These are phyloP conservation scores for Talaromyces borbonicus DNA, from an alignment of 495 filamentous ascomycete genomes.

Conservation along the genomic window DNA sequence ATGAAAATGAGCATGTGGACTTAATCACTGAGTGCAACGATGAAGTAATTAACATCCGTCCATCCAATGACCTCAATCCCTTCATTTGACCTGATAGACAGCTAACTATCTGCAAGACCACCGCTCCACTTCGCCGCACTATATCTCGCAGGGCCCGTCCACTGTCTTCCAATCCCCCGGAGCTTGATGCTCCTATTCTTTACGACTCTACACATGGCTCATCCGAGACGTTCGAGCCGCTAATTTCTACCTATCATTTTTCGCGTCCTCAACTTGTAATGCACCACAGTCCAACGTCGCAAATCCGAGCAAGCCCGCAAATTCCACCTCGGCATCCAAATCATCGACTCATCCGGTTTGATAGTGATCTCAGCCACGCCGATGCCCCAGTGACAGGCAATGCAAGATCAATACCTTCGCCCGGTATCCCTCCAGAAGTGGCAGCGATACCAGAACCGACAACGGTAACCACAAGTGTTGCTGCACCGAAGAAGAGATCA, in stretches of 20 bases:
- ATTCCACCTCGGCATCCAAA: neutral
- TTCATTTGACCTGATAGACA: too few species aligned
- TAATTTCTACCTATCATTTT: neutral
- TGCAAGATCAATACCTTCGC: too few species aligned
- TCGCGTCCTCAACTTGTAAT: neutral
- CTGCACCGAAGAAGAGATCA: neutral
- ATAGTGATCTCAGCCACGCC: neutral
- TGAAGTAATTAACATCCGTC: neutral
- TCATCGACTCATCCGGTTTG: neutral
- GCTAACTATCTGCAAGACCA: neutral
- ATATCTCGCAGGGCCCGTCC: constrained; percentile 5
- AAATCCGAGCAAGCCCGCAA: neutral
- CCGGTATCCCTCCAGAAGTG: neutral
- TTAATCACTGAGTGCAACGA: neutral
- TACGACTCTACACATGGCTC: neutral
- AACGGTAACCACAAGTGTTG: neutral
- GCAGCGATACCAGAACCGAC: neutral
- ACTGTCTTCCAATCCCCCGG: constrained; percentile 5
- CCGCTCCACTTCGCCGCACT: neutral
- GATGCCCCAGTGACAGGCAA: too few species aligned
- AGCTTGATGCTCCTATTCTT: constrained; percentile 4
- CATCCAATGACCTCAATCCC: neutral
- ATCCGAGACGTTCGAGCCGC: too few species aligned
- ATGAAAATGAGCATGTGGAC: neutral
- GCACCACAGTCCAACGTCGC: neutral